Conservation (phyloP, 2,329 filamentous ascomycete species). For the Penicillium sp. region DNA sequence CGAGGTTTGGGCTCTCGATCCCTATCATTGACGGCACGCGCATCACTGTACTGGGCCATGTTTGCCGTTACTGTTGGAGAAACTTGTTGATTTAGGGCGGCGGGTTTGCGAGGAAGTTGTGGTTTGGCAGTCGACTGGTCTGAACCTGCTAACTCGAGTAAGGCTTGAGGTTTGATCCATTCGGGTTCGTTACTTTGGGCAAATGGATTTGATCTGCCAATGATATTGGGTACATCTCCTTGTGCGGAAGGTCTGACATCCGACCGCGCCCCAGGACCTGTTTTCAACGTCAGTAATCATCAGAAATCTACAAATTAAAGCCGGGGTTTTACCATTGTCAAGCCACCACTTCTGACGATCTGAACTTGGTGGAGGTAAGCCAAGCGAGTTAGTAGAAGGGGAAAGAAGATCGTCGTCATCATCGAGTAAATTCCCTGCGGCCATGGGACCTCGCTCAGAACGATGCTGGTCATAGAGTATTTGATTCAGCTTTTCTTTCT, state of each 20-base stretch:
- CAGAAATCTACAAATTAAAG: not conserved
- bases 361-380: constrained; percentile 61
- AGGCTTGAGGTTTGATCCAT: constrained; percentile 57
- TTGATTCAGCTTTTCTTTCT: constrained; percentile 68
- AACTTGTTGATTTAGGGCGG: not conserved
- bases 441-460: constrained; percentile 47
- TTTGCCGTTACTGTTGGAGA: not conserved
- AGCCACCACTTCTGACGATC: constrained; percentile 64
- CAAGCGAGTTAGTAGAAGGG: constrained; percentile 78
- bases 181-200: constrained; percentile 69
- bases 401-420: constrained; percentile 73
- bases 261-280: constrained; percentile 70
- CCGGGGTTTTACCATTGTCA: constrained; percentile 48
- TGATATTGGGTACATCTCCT: constrained; percentile 65
- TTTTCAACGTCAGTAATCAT: constrained; percentile 12
- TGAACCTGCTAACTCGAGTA: constrained; percentile 1
- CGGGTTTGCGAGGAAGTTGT: constrained; percentile 4
- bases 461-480: constrained; percentile 69
- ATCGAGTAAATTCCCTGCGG: constrained; percentile 1
- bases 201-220: constrained; percentile 78
- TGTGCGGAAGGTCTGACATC: constrained; percentile 62
- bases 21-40: not conserved
- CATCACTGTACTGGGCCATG: not conserved
- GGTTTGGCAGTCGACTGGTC: not conserved
- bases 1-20: constrained; percentile 3